Evolutionary conservation across 306 rosid genomes (phyloP).

Genomic region (Herpetospermum pedunculosum): DNA sequence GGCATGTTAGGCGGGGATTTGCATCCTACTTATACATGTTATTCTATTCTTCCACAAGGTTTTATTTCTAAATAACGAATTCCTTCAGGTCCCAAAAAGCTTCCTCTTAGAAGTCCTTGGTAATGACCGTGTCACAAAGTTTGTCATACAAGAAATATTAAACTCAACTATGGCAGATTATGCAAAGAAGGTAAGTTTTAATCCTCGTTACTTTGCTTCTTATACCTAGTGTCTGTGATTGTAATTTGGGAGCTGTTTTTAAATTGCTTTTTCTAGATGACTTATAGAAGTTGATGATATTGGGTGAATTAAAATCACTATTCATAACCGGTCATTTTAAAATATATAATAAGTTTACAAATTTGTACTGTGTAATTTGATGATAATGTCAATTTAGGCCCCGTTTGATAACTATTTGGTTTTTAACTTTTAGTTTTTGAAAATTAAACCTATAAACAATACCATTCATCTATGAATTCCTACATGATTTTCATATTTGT

Average conservation of each 20-base stretch:
- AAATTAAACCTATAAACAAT: too few relatives aligned
- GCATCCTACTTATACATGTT: neutral
- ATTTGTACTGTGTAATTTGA: too few relatives aligned
- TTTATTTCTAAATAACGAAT: slow-evolving; percentile 8
- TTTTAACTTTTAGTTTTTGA: too few relatives aligned
- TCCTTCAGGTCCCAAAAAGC: slow-evolving; percentile 59
- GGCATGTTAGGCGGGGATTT: neutral
- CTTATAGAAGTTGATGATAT: neutral
- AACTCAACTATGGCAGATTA: slow-evolving; percentile 67
- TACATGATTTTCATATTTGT: too few relatives aligned
- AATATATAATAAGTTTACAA: neutral
- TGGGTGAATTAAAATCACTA: neutral
- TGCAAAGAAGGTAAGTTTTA: slow-evolving; percentile 39
- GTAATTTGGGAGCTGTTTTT: neutral
- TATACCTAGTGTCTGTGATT: neutral
- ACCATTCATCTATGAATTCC: too few relatives aligned
- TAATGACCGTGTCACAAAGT: slow-evolving; percentile 58
- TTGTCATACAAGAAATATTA: slow-evolving; percentile 70
- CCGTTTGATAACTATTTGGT: too few relatives aligned
- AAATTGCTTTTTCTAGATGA: neutral
- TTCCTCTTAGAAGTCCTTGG: slow-evolving; percentile 66
- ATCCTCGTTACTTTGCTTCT: neutral
- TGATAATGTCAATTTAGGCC: too few relatives aligned
- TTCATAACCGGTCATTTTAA: neutral
- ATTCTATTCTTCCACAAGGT: slow-evolving; percentile 8